These are phyloP conservation scores for Blastobotrys arbuscula DNA, from an alignment of 1,139 yeast genomes.

Conservation along the genomic window DNA sequence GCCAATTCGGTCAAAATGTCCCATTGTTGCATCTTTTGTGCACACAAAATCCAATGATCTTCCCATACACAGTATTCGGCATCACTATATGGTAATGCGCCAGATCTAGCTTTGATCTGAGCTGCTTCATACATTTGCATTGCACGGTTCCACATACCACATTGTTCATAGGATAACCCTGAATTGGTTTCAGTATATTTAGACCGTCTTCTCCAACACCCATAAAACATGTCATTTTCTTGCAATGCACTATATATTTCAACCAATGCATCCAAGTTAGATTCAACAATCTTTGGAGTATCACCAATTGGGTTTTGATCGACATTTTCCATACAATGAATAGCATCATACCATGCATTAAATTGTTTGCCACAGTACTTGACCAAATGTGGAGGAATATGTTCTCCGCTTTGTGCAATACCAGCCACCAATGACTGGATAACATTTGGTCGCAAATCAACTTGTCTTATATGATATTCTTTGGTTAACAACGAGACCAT, in stretches of 20 bases:
- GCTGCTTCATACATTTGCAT: conserved; percentile 95
- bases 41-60: conserved; percentile 96
- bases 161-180: conserved; percentile 90
- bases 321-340: conserved; percentile 72
- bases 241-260: conserved; percentile 84
- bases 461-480: conserved; percentile 87
- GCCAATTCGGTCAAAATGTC: conserved; percentile 94
- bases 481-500: conserved; percentile 76
- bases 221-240: conserved; percentile 96
- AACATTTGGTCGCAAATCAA: conserved; percentile 81
- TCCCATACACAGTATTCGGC: conserved; percentile 97
- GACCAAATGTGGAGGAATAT: conserved; percentile 86
- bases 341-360: conserved; percentile 88
- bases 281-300: conserved; percentile 70
- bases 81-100: conserved; percentile 91
- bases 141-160: conserved; percentile 93
- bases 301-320: conserved; percentile 59
- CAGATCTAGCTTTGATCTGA: conserved; percentile 93
- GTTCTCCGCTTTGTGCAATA: conserved; percentile 58
- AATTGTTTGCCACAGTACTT: conserved; percentile 84
- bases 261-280: conserved; percentile 83
- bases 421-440: conserved; percentile 81
- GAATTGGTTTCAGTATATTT: conserved; percentile 89
- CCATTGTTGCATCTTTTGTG: conserved; percentile 97
- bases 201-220: conserved; percentile 94